These are phyloP conservation scores for Gleditsia sinensis DNA, from an alignment of 306 rosid species.

Conservation along the genomic window DNA sequence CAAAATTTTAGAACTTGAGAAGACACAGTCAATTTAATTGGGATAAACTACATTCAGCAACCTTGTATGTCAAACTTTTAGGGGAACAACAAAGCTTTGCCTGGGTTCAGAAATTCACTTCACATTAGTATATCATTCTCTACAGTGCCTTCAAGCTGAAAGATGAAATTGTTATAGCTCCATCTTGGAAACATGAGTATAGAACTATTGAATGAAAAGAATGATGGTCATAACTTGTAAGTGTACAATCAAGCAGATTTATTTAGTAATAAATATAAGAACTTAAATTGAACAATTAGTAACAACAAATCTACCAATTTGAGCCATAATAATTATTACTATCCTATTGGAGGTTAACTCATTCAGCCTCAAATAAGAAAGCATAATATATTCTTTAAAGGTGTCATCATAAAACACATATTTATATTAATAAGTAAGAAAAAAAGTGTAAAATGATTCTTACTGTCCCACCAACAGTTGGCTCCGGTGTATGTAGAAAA, in stretches of 20 bases:
- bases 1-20: background rate
- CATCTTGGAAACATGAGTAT: background rate
- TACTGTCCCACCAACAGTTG: slow-evolving; percentile 90
- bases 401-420: too few species aligned
- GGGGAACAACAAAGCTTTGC: background rate
- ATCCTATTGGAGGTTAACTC: too few species aligned
- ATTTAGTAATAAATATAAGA: too few species aligned
- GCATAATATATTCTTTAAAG: too few species aligned
- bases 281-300: too few species aligned
- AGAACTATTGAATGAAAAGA: background rate
- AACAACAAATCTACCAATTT: too few species aligned
- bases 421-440: too few species aligned
- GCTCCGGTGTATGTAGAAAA: slow-evolving; percentile 83
- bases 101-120: background rate
- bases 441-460: slow-evolving; percentile 28
- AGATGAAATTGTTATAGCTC: background rate
- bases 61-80: background rate
- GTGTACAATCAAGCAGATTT: too few species aligned
- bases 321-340: too few species aligned
- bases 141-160: background rate
- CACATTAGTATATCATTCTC: background rate
- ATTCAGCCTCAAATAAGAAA: too few species aligned
- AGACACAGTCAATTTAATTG: background rate
- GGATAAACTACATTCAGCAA: background rate
- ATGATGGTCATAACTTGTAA: too few species aligned